Conservation (phyloP, 306 rosid species). For the Cicer bijugum region DNA sequence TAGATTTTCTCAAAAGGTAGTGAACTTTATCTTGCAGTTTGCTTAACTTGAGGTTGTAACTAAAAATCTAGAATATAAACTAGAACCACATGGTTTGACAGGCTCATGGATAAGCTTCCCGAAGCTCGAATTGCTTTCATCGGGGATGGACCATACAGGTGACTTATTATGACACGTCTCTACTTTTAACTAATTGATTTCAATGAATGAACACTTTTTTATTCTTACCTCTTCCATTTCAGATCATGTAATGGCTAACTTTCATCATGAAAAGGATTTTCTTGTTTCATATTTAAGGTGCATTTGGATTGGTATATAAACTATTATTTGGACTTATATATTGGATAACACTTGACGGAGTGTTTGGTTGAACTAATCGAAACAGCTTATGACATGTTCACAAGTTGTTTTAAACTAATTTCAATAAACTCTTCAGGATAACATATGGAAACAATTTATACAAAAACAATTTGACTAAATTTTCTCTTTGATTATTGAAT, state of each 20-base stretch:
- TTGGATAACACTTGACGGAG: background rate
- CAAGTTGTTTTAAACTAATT: background rate
- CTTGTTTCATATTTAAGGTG: background rate
- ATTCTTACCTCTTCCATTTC: background rate
- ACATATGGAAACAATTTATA: background rate
- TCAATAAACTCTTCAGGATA: background rate
- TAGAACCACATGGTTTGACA: constrained; percentile 49
- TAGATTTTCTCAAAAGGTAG: constrained; percentile 90
- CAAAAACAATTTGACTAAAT: background rate
- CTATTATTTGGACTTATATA: background rate
- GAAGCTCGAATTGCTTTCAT: constrained; percentile 85
- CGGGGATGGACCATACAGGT: constrained; percentile 99
- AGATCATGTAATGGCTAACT: constrained; percentile 10
- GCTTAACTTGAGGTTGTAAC: background rate
- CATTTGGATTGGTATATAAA: background rate
- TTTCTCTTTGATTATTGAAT: background rate
- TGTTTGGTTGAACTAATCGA: background rate
- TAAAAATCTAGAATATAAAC: constrained; percentile 18
- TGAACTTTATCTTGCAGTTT: constrained; percentile 35
- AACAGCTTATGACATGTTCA: background rate
- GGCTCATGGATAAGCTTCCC: constrained; percentile 91
- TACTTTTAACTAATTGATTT: background rate
- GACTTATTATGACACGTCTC: constrained; percentile 31
- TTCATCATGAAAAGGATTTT: background rate
- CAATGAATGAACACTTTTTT: background rate